Evolutionary conservation across 2,329 filamentous ascomycete genomes (phyloP).

Genomic region (Xylaria sp.): DNA sequence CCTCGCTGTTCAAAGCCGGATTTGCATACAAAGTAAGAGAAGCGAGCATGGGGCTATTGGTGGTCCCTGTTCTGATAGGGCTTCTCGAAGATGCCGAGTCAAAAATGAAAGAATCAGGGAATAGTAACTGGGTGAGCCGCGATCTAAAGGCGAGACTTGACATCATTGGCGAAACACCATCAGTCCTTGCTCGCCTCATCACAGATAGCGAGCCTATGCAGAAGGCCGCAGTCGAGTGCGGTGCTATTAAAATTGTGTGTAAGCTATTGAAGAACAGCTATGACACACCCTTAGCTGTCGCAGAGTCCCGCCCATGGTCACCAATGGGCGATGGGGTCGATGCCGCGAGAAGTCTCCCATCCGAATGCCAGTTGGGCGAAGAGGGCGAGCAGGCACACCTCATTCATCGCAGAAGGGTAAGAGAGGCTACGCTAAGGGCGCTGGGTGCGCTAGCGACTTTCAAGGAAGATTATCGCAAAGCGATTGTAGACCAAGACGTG

Average conservation of each 20-base stretch:
- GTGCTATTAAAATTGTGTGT: constrained; percentile 53
- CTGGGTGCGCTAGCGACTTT: constrained; percentile 81
- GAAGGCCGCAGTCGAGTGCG: constrained; percentile 75
- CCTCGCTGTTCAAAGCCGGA: constrained; percentile 71
- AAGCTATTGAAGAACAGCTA: constrained; percentile 59
- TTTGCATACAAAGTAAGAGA: constrained; percentile 70
- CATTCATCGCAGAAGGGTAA: constrained; percentile 74
- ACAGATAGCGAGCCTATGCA: constrained; percentile 81
- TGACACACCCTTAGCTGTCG: constrained; percentile 47
- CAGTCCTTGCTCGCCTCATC: constrained; percentile 78
- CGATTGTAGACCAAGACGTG: constrained; percentile 80
- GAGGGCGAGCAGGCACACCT: constrained; percentile 64
- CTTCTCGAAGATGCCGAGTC: constrained; percentile 63
- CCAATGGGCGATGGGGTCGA: constrained; percentile 38
- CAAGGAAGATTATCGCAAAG: constrained; percentile 84
- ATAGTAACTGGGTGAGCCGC: constrained; percentile 22
- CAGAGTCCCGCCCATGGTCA: constrained; percentile 46
- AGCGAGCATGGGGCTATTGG: constrained; percentile 66
- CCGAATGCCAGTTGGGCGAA: constrained; percentile 60
- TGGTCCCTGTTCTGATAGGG: constrained; percentile 72
- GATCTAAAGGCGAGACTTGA: constrained; percentile 51
- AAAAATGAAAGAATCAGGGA: constrained; percentile 46
- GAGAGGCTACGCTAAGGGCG: constrained; percentile 78
- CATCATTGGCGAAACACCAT: constrained; percentile 73
- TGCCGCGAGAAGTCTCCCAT: constrained; percentile 43